These are phyloP conservation scores for Phylloporus arenicola DNA, from an alignment of 768 basidiomycete genomes.

Conservation along the genomic window DNA sequence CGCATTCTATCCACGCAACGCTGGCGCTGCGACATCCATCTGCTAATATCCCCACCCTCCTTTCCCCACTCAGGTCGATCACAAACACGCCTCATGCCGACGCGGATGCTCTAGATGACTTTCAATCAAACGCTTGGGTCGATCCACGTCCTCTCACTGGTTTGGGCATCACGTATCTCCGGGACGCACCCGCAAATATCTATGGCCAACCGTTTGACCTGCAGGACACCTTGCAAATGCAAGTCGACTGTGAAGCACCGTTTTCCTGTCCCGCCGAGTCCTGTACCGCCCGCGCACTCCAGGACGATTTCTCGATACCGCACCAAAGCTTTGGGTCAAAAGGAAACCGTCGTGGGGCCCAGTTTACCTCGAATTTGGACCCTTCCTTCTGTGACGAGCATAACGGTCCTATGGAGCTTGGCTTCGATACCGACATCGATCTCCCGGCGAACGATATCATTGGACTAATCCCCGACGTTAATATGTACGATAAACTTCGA, in stretches of 20 bases:
- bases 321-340: background rate
- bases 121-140: constrained; percentile 29
- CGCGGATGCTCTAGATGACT: constrained; percentile 17
- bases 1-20: constrained; percentile 17
- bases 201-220: background rate
- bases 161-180: constrained; percentile 20
- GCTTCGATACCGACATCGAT: constrained; percentile 10
- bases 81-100: constrained; percentile 1
- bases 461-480: constrained; percentile 32
- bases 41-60: constrained; percentile 23
- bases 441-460: constrained; percentile 8
- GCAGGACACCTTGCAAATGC: background rate
- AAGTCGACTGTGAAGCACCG: constrained; percentile 1
- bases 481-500: constrained; percentile 29
- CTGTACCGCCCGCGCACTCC: background rate
- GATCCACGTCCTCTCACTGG: constrained; percentile 23
- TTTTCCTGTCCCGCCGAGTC: background rate
- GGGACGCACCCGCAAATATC: background rate
- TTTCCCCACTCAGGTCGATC: constrained; percentile 21
- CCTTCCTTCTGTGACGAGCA: background rate
- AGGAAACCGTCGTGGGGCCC: background rate
- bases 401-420: background rate
- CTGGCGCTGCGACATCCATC: constrained; percentile 27
- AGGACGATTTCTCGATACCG: background rate
- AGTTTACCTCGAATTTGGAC: background rate